A percentile compares a stretch with the other conserved stretches of the same genome.
phyloP scores from a whole-genome alignment of 2,329 filamentous ascomycete genomes.

The Phaeophleospora eucalypticola region DNA sequence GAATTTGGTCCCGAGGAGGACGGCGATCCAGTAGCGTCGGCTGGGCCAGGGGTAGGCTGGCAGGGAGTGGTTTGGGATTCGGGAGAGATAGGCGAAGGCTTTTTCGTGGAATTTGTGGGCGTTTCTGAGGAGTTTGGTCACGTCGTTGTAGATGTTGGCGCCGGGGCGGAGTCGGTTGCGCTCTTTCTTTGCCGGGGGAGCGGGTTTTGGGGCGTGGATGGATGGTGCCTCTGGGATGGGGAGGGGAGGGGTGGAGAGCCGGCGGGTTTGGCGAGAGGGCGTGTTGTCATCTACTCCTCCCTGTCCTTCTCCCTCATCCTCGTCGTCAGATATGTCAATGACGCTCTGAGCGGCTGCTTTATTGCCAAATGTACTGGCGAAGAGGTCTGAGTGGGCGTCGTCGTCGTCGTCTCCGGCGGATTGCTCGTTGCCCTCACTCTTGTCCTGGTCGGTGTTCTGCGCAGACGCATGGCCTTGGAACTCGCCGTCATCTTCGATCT shows the following conservation, averaged over 20 bases:
- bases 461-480: not conserved
- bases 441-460: not conserved
- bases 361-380: constrained; percentile 8
- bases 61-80: constrained; percentile 8
- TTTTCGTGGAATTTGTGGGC: constrained; percentile 25
- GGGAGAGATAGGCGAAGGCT: constrained; percentile 18
- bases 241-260: constrained; percentile 13
- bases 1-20: constrained; percentile 21
- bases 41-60: not conserved
- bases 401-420: not conserved
- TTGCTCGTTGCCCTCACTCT: constrained; percentile 4
- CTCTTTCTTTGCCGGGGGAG: not conserved
- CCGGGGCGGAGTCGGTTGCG: too few species aligned
- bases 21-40: constrained; percentile 34
- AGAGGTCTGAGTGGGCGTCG: constrained; percentile 12
- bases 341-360: not conserved
- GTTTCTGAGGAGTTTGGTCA: too few species aligned
- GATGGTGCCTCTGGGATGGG: not conserved
- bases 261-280: not conserved
- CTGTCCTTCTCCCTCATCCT: constrained; percentile 1
- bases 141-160: too few species aligned
- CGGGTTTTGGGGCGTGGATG: constrained; percentile 6
- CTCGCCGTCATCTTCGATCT: constrained; percentile 1
- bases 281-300: not conserved
- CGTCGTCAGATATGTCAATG: constrained; percentile 4